phyloP scores from a whole-genome alignment of 805 yeast species.

The Metschnikowia koreensis region DNA sequence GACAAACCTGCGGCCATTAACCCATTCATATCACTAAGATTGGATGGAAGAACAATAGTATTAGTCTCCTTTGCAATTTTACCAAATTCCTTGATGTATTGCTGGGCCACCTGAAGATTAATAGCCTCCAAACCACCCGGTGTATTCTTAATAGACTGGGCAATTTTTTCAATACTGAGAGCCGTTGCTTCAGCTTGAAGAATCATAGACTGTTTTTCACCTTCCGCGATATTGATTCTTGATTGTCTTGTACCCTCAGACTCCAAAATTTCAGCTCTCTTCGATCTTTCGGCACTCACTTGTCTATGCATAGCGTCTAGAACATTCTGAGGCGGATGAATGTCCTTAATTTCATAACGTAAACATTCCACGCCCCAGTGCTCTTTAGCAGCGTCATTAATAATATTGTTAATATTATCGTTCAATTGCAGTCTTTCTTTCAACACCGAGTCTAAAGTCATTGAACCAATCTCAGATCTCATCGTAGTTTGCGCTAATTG shows the following conservation, averaged over 20 bases:
- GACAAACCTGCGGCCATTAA: constrained; percentile 77
- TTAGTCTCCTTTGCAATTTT: constrained; percentile 80
- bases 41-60: constrained; percentile 75
- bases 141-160: constrained; percentile 63
- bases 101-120: constrained; percentile 75
- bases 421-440: constrained; percentile 74
- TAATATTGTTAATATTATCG: constrained; percentile 68
- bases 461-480: constrained; percentile 85
- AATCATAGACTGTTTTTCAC: constrained; percentile 69
- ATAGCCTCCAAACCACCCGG: constrained; percentile 78
- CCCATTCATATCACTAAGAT: constrained; percentile 68
- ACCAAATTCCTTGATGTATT: constrained; percentile 77
- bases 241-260: constrained; percentile 69
- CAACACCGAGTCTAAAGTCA: constrained; percentile 74
- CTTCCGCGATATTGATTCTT: constrained; percentile 65
- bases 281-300: constrained; percentile 83
- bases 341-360: constrained; percentile 84
- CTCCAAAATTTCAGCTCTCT: constrained; percentile 65
- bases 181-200: constrained; percentile 73
- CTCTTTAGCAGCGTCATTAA: constrained; percentile 78
- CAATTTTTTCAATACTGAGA: constrained; percentile 60
- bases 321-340: constrained; percentile 82
- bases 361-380: constrained; percentile 82
- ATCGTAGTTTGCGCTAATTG: constrained; percentile 89
- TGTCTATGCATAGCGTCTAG: constrained; percentile 90